Conservation (phyloP, 1,284 basidiomycete genomes). For the Leucoagaricus sp. region DNA sequence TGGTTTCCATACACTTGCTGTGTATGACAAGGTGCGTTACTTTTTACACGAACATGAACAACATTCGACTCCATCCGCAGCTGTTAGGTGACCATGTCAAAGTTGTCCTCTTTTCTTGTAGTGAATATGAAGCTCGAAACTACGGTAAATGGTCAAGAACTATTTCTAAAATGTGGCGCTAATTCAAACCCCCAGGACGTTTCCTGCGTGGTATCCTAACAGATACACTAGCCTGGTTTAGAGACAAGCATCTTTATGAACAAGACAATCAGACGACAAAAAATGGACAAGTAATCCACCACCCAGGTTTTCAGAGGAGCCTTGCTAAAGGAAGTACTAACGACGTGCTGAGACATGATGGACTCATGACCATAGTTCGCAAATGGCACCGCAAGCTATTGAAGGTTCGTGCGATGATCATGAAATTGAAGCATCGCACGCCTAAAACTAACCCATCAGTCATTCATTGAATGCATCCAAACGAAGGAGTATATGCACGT, state of each 20-base stretch:
- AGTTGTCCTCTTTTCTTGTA: conserved; percentile 88
- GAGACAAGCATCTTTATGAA: conserved; percentile 65
- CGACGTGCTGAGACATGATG: conserved; percentile 67
- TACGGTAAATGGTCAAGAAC: conserved; percentile 60
- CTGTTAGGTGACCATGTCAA: conserved; percentile 84
- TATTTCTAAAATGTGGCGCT: conserved; percentile 9
- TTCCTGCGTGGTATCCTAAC: conserved; percentile 81
- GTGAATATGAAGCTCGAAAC: conserved; percentile 95
- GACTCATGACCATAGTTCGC: conserved; percentile 70
- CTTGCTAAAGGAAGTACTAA: conserved; percentile 43
- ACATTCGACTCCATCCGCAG: conserved; percentile 36
- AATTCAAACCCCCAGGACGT: conserved; percentile 53
- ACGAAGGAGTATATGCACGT: conserved; percentile 93
- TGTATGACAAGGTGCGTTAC: conserved; percentile 77
- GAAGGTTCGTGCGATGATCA: conserved; percentile 54
- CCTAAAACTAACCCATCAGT: conserved; percentile 37
- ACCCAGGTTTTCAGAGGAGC: conserved; percentile 66
- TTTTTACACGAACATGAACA: background rate
- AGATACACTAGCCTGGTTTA: conserved; percentile 79
- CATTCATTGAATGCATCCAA: conserved; percentile 63
- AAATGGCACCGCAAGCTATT: conserved; percentile 84
- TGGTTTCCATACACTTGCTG: conserved; percentile 84
- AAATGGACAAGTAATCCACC: conserved; percentile 60
- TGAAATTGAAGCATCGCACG: background rate
- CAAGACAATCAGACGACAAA: conserved; percentile 67